Base-by-base conservation (phyloP, 495 filamentous ascomycete species). In the Entonaema liquescens region DNA sequence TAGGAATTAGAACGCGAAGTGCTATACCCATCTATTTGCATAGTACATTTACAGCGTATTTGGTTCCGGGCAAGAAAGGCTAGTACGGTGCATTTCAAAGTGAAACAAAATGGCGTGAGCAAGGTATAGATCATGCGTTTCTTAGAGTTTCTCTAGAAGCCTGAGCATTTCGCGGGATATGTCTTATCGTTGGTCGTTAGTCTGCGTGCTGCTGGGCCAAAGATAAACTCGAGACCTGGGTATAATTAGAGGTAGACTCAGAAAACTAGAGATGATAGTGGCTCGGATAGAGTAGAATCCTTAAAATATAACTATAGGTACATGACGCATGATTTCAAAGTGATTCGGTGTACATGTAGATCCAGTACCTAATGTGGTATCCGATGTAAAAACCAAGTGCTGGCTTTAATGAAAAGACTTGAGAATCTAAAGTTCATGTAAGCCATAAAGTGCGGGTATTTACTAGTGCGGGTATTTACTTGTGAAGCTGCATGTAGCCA, bases 1-100 rank as follows among this genome's bases (percentile, higher is more conserved):
- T 63, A 68, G 70, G 62, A 15, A 26, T 35, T 68, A 65, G 65
- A 62, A 65, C 49, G 62, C 62, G 57, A 63, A 53, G 55, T 68
- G 42, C 40, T 68, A 72, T 72, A 72, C 61, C 64, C 70, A 19
- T 55, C 62, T 60, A 15, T 59, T 67, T 72, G 36, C 49, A n/a
- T 61, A 52, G 55, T 64, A 63, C 59, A 61, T 35, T 47, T 54
- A 58, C 11, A n/a, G 21, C 40, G 28, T 53, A 33, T 44, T 65
- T 66, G 25, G 29, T 7, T 44, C 50, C 36, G 8, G 13, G 15
- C 44, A 19, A 40, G 40, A 42, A 38, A 53, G 21, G 28, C 19
- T 9, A 36, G 17, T 55, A 31, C 31, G 52, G 35, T 67, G 12
- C 36, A 44, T 62, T 63, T 56, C 38, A 40, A 25, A 17, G 29